Percentiles rank a stretch among this genome's conserved stretches.
Conservation (phyloP, 1,284 basidiomycete species). For the Microbotryum scabiosae region DNA sequence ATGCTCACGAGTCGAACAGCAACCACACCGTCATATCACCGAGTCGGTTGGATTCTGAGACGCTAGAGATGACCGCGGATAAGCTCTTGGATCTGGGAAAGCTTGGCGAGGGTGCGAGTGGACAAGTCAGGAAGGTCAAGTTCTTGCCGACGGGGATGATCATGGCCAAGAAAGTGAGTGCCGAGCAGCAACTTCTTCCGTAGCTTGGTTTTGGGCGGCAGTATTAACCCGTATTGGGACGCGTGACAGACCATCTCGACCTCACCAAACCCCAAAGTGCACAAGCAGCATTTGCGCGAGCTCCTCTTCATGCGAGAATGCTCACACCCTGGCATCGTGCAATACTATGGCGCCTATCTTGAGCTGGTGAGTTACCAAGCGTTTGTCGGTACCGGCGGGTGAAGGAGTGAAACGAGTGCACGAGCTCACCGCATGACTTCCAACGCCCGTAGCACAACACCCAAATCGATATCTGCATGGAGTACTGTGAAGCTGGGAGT, state of each 20-base stretch:
- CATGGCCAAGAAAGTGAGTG: conserved; percentile 73
- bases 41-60: neutral
- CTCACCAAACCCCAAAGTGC: conserved; percentile 74
- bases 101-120: conserved; percentile 91
- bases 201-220: too few species aligned
- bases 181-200: neutral
- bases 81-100: conserved; percentile 42
- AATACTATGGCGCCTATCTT: conserved; percentile 91
- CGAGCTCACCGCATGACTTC: too few species aligned
- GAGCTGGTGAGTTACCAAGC: conserved; percentile 54
- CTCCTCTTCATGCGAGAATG: conserved; percentile 80
- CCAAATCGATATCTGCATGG: conserved; percentile 94
- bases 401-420: neutral
- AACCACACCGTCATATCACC: neutral
- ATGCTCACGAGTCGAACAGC: neutral
- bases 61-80: conserved; percentile 25
- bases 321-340: conserved; percentile 77
- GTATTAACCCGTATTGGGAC: too few species aligned
- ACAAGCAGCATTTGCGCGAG: conserved; percentile 85
- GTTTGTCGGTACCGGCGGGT: neutral
- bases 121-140: conserved; percentile 83
- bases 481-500: conserved; percentile 72
- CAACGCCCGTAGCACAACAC: conserved; percentile 48
- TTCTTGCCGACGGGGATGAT: conserved; percentile 66
- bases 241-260: conserved; percentile 71